These are phyloP conservation scores for Neoboletus brunneissimus DNA, from an alignment of 768 basidiomycete genomes.

Conservation along the genomic window DNA sequence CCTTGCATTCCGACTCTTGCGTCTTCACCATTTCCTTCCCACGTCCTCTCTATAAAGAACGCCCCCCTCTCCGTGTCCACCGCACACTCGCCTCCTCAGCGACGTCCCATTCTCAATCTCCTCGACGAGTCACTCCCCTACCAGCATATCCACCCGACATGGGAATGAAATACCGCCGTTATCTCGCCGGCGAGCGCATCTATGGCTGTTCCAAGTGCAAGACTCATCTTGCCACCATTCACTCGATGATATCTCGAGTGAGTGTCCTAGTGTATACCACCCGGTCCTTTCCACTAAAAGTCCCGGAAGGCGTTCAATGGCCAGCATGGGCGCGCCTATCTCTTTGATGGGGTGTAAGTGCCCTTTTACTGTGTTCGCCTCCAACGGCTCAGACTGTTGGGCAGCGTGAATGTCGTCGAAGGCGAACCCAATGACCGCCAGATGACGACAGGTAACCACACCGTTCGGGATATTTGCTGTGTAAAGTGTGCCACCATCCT, in stretches of 20 bases:
- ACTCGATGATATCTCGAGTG: slow-evolving; percentile 88
- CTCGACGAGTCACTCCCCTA: not conserved
- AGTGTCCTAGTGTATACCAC: slow-evolving; percentile 24
- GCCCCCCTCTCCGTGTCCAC: not conserved
- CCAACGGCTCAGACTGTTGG: slow-evolving; percentile 4
- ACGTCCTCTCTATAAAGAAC: slow-evolving; percentile 32
- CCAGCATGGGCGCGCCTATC: slow-evolving; percentile 92
- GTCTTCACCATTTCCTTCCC: slow-evolving; percentile 21
- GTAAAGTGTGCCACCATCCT: slow-evolving; percentile 81
- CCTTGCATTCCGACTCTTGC: slow-evolving; percentile 10
- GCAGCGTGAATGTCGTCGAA: slow-evolving; percentile 87
- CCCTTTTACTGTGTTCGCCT: slow-evolving; percentile 15
- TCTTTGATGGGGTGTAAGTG: slow-evolving; percentile 90
- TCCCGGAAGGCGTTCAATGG: slow-evolving; percentile 86
- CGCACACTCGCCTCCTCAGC: not conserved
- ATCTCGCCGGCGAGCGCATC: slow-evolving; percentile 80
- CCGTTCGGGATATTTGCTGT: slow-evolving; percentile 94
- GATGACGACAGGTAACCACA: slow-evolving; percentile 97
- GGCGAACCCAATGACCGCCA: slow-evolving; percentile 87
- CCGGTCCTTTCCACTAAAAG: slow-evolving; percentile 10
- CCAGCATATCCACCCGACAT: slow-evolving; percentile 38
- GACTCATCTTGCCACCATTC: slow-evolving; percentile 88
- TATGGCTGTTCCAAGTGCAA: slow-evolving; percentile 86
- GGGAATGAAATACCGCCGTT: slow-evolving; percentile 89
- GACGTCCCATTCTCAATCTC: not conserved